These are phyloP conservation scores for Aquilaria sinensis DNA, from an alignment of 345 rosid species.

Conservation along the genomic window DNA sequence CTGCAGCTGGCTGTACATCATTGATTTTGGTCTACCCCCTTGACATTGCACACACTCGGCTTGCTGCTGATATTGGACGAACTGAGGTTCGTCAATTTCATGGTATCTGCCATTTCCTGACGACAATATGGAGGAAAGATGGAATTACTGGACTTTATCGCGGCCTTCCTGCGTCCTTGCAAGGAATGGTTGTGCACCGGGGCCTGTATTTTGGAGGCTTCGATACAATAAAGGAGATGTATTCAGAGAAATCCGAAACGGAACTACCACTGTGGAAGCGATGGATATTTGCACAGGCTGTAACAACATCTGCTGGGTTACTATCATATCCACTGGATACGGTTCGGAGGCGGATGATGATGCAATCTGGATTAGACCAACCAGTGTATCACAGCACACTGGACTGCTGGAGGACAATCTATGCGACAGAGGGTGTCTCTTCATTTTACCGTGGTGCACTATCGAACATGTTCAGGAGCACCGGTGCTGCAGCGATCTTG, in stretches of 20 bases:
- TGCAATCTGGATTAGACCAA: slow-evolving; percentile 82
- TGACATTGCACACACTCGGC: slow-evolving; percentile 88
- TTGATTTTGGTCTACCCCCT: slow-evolving; percentile 80
- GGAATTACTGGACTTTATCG: slow-evolving; percentile 80
- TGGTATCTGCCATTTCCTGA: slow-evolving; percentile 80
- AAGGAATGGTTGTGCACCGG: slow-evolving; percentile 81
- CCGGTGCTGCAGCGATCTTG: slow-evolving; percentile 90
- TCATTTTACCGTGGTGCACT: slow-evolving; percentile 86
- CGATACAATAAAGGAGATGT: slow-evolving; percentile 74
- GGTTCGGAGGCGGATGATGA: slow-evolving; percentile 92
- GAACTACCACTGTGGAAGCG: slow-evolving; percentile 80
- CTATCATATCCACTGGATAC: slow-evolving; percentile 85
- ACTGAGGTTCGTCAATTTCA: slow-evolving; percentile 72
- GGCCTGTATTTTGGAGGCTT: slow-evolving; percentile 93
- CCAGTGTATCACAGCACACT: slow-evolving; percentile 62
- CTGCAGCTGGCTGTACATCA: slow-evolving; percentile 89
- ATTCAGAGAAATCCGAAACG: slow-evolving; percentile 45
- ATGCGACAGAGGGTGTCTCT: slow-evolving; percentile 58
- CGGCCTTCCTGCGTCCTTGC: slow-evolving; percentile 90
- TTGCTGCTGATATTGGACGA: slow-evolving; percentile 85
- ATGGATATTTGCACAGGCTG: slow-evolving; percentile 83
- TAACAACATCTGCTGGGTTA: slow-evolving; percentile 84
- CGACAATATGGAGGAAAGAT: slow-evolving; percentile 61
- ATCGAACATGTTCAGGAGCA: slow-evolving; percentile 85
- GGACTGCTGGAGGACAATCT: slow-evolving; percentile 85